A percentile compares a stretch with the other conserved stretches of the same genome.
Conservation (phyloP, 805 yeast genomes). For the Candida endomychidarum region DNA sequence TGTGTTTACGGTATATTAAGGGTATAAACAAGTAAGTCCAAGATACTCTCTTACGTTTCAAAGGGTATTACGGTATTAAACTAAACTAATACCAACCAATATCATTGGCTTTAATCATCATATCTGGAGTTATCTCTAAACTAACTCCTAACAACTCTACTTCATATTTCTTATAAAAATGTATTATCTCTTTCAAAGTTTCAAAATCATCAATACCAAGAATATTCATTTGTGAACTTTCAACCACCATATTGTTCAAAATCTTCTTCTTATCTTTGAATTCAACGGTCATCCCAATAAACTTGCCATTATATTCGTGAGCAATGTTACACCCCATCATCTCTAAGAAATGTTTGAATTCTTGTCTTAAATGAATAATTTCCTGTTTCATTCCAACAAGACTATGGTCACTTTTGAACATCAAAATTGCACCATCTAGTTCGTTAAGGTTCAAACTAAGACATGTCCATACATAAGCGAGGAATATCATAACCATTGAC, state of each 20-base stretch:
- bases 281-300: slow-evolving; percentile 12
- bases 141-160: neutral
- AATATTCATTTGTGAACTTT: slow-evolving; percentile 1
- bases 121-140: slow-evolving; percentile 4
- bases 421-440: slow-evolving; percentile 5
- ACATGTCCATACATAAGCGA: neutral
- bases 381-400: neutral
- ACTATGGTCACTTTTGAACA: slow-evolving; percentile 4
- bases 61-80: no score
- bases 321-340: neutral
- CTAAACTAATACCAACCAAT: neutral
- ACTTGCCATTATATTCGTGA: slow-evolving; percentile 10
- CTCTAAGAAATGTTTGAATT: neutral
- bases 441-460: slow-evolving; percentile 1
- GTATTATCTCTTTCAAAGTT: neutral
- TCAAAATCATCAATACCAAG: slow-evolving; percentile 3
- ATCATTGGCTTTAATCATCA: neutral
- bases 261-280: slow-evolving; percentile 5
- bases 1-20: no score
- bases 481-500: neutral
- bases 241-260: neutral
- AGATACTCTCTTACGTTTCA: no score
- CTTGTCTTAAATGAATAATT: neutral
- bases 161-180: neutral
- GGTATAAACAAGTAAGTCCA: no score